Evolutionary conservation across 139 green algal genomes (phyloP).

Genomic region (Pleodorina starrii): DNA sequence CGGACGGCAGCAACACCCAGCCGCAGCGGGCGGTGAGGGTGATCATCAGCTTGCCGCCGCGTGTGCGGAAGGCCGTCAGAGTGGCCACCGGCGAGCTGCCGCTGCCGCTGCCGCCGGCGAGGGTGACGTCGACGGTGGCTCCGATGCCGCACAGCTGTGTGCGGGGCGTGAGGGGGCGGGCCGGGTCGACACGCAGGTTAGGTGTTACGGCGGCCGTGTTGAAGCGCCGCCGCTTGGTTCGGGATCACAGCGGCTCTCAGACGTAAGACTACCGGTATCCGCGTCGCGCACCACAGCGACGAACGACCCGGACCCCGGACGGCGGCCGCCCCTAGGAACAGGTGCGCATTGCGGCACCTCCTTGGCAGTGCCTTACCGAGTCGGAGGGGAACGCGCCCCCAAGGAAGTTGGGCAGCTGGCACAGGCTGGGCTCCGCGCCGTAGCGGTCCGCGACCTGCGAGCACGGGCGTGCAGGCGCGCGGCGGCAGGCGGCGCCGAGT

Average conservation of each 20-base stretch:
- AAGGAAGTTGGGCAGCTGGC: constrained; percentile 19
- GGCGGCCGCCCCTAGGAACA: too few relatives aligned
- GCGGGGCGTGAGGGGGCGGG: too few relatives aligned
- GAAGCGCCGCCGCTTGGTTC: too few relatives aligned
- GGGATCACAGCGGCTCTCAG: too few relatives aligned
- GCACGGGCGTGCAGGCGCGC: background rate
- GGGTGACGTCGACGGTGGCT: background rate
- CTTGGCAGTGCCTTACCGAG: too few relatives aligned
- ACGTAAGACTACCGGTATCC: too few relatives aligned
- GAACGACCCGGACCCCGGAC: too few relatives aligned
- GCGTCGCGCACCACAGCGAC: too few relatives aligned
- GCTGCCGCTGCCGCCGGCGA: background rate
- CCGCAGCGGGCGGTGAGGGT: constrained; percentile 17
- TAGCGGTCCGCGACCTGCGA: constrained; percentile 10
- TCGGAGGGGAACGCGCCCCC: background rate
- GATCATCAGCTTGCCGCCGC: constrained; percentile 2
- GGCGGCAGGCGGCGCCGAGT: too few relatives aligned
- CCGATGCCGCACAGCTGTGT: constrained; percentile 35
- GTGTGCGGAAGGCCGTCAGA: constrained; percentile 26
- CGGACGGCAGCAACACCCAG: constrained; percentile 8
- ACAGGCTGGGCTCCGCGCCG: constrained; percentile 4
- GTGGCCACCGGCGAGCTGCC: background rate
- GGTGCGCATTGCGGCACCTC: too few relatives aligned
- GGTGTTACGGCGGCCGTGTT: too few relatives aligned
- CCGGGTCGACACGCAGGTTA: too few relatives aligned